These are phyloP conservation scores for Hypocreales sp. DNA, from an alignment of 2,329 filamentous ascomycete species.

Conservation along the genomic window DNA sequence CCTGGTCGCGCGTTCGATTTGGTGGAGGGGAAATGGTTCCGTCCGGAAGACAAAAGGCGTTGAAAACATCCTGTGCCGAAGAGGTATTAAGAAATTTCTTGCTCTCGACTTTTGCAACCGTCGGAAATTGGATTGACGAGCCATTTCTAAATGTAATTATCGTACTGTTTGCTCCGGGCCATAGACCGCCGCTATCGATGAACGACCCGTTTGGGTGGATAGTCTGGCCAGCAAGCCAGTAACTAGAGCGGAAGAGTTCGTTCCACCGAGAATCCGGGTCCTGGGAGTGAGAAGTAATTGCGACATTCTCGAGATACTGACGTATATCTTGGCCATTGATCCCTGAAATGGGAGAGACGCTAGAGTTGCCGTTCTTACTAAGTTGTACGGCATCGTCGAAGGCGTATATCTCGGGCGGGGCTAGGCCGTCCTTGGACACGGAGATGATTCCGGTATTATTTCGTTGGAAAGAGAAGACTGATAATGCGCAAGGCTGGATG, in stretches of 20 bases:
- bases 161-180: background rate
- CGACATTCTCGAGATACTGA: conserved; percentile 4
- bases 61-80: background rate
- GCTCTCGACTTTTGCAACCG: background rate
- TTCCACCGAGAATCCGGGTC: conserved; percentile 9
- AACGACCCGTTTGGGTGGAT: background rate
- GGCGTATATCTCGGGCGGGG: conserved; percentile 8
- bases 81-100: background rate
- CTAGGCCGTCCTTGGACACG: conserved; percentile 13
- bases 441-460: conserved; percentile 1
- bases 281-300: conserved; percentile 1
- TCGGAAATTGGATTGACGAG: background rate
- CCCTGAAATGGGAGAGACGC: conserved; percentile 3
- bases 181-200: background rate
- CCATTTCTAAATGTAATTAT: conserved; percentile 1
- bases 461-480: background rate
- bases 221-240: background rate
- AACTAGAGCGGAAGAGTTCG: conserved; percentile 3
- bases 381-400: background rate
- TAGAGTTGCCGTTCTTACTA: background rate
- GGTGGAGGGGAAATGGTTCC: no score
- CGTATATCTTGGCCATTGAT: conserved; percentile 6
- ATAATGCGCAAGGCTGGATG: conserved; percentile 1
- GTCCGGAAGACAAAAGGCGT: conserved; percentile 1
- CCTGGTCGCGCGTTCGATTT: background rate